Conservation (phyloP, 2,329 filamentous ascomycete species). For the Paecilomyces niveus region DNA sequence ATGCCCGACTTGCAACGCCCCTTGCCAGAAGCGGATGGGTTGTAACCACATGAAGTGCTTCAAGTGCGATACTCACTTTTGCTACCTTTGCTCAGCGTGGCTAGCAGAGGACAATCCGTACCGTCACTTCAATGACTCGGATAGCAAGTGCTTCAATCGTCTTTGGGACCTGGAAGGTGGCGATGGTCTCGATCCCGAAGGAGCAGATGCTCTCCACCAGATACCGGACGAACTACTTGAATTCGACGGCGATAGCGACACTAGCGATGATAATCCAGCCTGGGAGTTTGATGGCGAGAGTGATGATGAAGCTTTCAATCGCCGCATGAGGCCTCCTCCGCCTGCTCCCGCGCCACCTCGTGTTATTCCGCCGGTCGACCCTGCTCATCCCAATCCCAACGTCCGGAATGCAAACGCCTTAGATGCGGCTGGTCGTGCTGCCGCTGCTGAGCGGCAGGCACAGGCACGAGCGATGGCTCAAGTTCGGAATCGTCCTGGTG, state of each 20-base stretch:
- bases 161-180: slow-evolving; percentile 86
- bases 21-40: slow-evolving; percentile 82
- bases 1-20: slow-evolving; percentile 80
- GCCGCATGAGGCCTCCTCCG: slow-evolving; percentile 26
- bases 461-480: slow-evolving; percentile 33
- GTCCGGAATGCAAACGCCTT: slow-evolving; percentile 16
- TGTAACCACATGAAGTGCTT: slow-evolving; percentile 98
- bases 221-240: slow-evolving; percentile 33
- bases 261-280: slow-evolving; percentile 12
- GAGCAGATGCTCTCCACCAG: slow-evolving; percentile 32
- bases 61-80: slow-evolving; percentile 86
- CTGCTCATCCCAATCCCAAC: slow-evolving; percentile 18
- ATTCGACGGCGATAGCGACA: slow-evolving; percentile 23
- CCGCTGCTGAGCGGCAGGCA: slow-evolving; percentile 30
- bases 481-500: slow-evolving; percentile 21
- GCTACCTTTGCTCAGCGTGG: slow-evolving; percentile 89
- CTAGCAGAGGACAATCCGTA: slow-evolving; percentile 77
- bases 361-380: slow-evolving; percentile 20
- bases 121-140: slow-evolving; percentile 70
- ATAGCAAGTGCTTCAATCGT: slow-evolving; percentile 70
- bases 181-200: slow-evolving; percentile 48
- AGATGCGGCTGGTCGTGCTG: slow-evolving; percentile 29
- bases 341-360: slow-evolving; percentile 34
- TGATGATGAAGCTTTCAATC: slow-evolving; percentile 18
- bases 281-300: slow-evolving; percentile 14